Evolutionary conservation across 495 filamentous ascomycete genomes (phyloP), one percentile per base, ranked within the genome.

Genomic region (Sabuloglossum arenarium): DNA sequence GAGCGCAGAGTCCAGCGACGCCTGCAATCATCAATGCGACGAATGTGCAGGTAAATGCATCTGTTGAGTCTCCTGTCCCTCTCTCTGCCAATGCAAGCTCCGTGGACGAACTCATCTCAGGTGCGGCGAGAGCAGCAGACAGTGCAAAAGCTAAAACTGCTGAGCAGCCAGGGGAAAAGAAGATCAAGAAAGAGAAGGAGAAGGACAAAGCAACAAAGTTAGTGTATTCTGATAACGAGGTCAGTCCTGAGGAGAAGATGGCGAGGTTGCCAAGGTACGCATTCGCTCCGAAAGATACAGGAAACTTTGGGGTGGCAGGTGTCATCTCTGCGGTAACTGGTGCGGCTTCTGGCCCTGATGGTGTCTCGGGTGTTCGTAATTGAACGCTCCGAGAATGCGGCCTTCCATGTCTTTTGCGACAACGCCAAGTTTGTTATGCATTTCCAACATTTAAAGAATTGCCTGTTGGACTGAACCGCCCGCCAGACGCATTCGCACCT

Each of bases 211-310:
- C 67, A 39, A 69, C 74, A 57, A 79, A 80, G 64, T 77, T 94
- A 76, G 71, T 91, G 5, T 91, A 88, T 68, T 79, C 77, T 43
- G 83, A 88, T 64, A 78, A 82, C 46, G 82, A 85, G 47, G 71
- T 78, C 62, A 88, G 84, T 61, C 86, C 86, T 25, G 87, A 94
- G 69, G 87, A 94, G 72, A 86, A 79, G 69, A 88, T 90, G 85
- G 80, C 85, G 28, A 65, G 69, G 60, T 69, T 93, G 69, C 73
- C 84, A 52, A 80, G 79, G 70, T 94, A 90, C 71, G 79, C 80
- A 63, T 85, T 81, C 65, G 70, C 70, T 69, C 76, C 78, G 66
- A 74, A 72, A 59, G 39, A 59, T 49, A 63, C 63, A 57, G 58
- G 55, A 58, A 66, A 68, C 56, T 60, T 61, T 58, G 59, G 61